These are phyloP conservation scores for Fusarium ramigenum DNA, from an alignment of 2,329 filamentous ascomycete genomes.

Conservation along the genomic window DNA sequence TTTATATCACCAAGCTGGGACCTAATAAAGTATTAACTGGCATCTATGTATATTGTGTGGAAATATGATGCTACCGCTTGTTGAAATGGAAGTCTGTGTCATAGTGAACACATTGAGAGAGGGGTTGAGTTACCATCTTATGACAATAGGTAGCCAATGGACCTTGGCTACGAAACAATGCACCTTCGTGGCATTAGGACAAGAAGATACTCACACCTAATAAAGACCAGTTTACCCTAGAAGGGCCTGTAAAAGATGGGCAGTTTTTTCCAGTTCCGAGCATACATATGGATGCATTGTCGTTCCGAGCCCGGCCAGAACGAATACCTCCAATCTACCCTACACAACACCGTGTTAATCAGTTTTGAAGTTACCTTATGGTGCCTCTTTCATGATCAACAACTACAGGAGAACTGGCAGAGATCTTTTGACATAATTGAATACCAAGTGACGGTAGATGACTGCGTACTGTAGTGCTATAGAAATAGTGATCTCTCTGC, in stretches of 20 bases:
- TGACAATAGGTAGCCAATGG: background rate
- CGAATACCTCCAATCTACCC: background rate
- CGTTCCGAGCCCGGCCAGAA: background rate
- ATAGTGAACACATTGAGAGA: background rate
- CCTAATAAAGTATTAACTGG: background rate
- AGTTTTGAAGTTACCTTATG: background rate
- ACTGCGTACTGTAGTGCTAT: background rate
- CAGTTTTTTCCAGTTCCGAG: background rate
- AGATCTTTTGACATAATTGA: background rate
- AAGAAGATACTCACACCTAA: background rate
- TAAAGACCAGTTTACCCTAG: background rate
- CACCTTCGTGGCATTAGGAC: background rate
- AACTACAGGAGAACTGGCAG: background rate
- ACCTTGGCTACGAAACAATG: background rate
- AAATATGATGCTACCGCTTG: background rate
- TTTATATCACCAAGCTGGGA: background rate
- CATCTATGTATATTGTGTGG: background rate
- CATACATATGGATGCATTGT: background rate
- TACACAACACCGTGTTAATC: background rate
- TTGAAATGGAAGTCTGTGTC: background rate
- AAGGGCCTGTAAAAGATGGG: background rate
- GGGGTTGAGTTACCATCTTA: background rate
- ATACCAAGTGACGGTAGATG: too few species aligned
- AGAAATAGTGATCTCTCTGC: background rate
- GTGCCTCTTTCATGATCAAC: background rate